These are phyloP conservation scores for Carnegiea gigantea DNA, from an alignment of 179 eudicot species.

Conservation along the genomic window DNA sequence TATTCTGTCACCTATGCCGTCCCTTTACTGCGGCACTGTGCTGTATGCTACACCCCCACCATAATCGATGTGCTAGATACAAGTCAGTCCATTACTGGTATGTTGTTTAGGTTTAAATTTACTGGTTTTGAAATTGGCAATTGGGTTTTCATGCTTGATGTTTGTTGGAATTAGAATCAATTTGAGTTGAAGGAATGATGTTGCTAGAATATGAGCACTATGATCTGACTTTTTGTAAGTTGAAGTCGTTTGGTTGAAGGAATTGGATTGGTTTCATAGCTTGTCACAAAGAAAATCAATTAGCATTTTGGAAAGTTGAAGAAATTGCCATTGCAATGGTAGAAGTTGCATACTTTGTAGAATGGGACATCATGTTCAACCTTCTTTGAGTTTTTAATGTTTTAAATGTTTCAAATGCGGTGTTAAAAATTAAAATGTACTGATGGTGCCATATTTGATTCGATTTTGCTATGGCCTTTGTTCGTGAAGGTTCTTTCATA, in stretches of 20 bases:
- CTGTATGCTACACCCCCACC: constrained; percentile 30
- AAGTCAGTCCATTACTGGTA: constrained; percentile 81
- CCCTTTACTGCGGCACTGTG: constrained; percentile 22
- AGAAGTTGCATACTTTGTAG: not conserved
- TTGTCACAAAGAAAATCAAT: no score
- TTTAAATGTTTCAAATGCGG: no score
- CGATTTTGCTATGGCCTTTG: no score
- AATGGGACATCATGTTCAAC: not conserved
- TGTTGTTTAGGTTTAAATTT: constrained; percentile 6
- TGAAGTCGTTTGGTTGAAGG: not conserved
- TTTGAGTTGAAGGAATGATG: not conserved
- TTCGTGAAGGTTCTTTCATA: no score
- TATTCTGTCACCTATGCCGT: not conserved
- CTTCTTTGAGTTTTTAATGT: not conserved
- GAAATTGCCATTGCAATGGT: not conserved
- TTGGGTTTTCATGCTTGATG: not conserved
- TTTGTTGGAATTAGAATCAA: not conserved
- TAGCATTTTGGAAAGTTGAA: not conserved
- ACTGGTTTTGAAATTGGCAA: not conserved
- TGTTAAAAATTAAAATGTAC: no score
- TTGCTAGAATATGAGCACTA: not conserved
- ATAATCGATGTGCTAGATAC: constrained; percentile 49
- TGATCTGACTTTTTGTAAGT: not conserved
- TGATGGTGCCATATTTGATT: no score
- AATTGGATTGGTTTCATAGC: not conserved